phyloP scores from a whole-genome alignment of 2,329 filamentous ascomycete genomes.

The Apiospora marii region DNA sequence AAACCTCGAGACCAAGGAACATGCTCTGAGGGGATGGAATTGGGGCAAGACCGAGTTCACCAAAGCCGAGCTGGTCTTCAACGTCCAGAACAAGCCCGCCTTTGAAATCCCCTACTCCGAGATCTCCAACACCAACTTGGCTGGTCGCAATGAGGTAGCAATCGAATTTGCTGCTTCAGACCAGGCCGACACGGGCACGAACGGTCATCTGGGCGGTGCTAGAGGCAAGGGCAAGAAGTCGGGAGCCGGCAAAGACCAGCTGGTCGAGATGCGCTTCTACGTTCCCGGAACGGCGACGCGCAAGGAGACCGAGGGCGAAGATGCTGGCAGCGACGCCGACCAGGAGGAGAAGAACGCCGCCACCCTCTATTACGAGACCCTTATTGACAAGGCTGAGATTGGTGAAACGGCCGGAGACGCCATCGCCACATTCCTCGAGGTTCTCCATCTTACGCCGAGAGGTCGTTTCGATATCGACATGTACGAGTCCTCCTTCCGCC shows the following conservation, averaged over 20 bases:
- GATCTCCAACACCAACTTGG: conserved; percentile 96
- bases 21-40: conserved; percentile 96
- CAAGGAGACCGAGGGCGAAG: conserved; percentile 76
- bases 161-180: conserved; percentile 87
- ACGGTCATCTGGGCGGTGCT: conserved; percentile 77
- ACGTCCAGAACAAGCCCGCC: conserved; percentile 93
- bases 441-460: conserved; percentile 96
- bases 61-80: conserved; percentile 94
- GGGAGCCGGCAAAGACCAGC: conserved; percentile 86
- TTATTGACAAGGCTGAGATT: conserved; percentile 99
- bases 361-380: conserved; percentile 95
- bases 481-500: conserved; percentile 96
- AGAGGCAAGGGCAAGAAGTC: conserved; percentile 85
- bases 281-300: conserved; percentile 90
- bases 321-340: conserved; percentile 71
- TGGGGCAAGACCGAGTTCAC: conserved; percentile 99
- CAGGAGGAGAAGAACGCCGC: conserved; percentile 94
- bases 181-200: conserved; percentile 74
- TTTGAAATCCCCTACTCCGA: conserved; percentile 98
- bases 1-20: conserved; percentile 89
- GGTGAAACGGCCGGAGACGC: conserved; percentile 99
- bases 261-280: conserved; percentile 99
- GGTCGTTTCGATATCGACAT: conserved; percentile 99
- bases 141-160: conserved; percentile 96
- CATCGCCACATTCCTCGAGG: conserved; percentile 95